Percentiles rank a stretch among this genome's conserved stretches.
phyloP scores from a whole-genome alignment of 306 rosid species.

The Vicia faba region DNA sequence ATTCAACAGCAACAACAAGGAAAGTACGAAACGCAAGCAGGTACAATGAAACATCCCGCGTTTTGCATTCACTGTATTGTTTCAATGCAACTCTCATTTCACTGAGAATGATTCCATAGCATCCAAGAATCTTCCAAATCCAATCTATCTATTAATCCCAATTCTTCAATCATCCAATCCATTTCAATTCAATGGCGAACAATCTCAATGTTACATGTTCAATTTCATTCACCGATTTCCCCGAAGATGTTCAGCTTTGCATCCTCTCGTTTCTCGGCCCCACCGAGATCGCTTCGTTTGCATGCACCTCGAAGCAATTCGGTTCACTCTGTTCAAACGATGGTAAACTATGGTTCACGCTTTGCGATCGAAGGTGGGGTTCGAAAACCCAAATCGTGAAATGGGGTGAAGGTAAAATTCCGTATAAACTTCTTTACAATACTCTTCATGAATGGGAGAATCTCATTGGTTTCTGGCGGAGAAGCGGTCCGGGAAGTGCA shows the following conservation, averaged over 20 bases:
- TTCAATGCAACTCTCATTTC: neutral
- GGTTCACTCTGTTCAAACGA: conserved; percentile 60
- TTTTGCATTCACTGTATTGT: neutral
- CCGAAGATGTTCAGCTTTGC: conserved; percentile 84
- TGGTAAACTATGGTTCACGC: conserved; percentile 71
- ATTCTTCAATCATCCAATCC: neutral
- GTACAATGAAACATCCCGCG: neutral
- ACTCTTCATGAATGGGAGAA: conserved; percentile 74
- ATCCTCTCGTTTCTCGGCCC: conserved; percentile 81
- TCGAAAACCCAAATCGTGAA: conserved; percentile 64
- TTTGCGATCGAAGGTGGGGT: conserved; percentile 91
- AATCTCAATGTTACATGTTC: conserved; percentile 10
- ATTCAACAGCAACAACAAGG: neutral
- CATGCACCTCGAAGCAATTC: conserved; percentile 77
- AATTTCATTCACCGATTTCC: conserved; percentile 67
- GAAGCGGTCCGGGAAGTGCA: conserved; percentile 53
- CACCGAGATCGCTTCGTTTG: conserved; percentile 63
- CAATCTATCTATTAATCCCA: neutral
- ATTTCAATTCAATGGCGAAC: conserved; percentile 15
- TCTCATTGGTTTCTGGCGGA: conserved; percentile 91
- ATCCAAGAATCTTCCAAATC: conserved; percentile 37
- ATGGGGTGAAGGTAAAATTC: conserved; percentile 65
- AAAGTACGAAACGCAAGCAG: neutral
- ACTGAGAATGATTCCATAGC: conserved; percentile 46
- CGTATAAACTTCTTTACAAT: conserved; percentile 59